Conservation (phyloP, 2,329 filamentous ascomycete species). For the Camillea tinctor region DNA sequence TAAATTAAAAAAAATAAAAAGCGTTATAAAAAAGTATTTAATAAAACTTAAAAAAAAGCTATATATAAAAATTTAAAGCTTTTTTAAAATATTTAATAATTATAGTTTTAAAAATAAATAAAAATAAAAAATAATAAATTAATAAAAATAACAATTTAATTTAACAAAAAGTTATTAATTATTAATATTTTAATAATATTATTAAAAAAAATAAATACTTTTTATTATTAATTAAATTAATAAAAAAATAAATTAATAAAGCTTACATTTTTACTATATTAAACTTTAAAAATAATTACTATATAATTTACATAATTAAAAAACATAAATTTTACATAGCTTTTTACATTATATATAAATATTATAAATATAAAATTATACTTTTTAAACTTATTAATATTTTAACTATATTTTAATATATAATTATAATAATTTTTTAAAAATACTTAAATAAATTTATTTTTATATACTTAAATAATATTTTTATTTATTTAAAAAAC, state of each 20-base stretch:
- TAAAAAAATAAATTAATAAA: no score
- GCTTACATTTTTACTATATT: no score
- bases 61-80: background rate
- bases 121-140: no score
- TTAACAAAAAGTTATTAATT: no score
- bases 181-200: no score
- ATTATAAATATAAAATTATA: background rate
- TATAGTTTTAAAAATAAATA: no score
- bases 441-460: background rate
- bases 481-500: background rate
- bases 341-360: background rate
- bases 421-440: background rate
- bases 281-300: no score
- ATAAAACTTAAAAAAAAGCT: background rate
- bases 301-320: no score
- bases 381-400: background rate
- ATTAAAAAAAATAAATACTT: no score
- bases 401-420: background rate
- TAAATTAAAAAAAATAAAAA: background rate
- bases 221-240: no score
- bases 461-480: background rate
- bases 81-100: background rate
- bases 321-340: background rate
- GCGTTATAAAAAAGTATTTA: background rate
- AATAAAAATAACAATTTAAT: no score